Percentiles rank a stretch among this genome's conserved stretches.
Evolutionary conservation across 805 yeast genomes (phyloP).

Genomic region (Maudiozyma barnettii): DNA sequence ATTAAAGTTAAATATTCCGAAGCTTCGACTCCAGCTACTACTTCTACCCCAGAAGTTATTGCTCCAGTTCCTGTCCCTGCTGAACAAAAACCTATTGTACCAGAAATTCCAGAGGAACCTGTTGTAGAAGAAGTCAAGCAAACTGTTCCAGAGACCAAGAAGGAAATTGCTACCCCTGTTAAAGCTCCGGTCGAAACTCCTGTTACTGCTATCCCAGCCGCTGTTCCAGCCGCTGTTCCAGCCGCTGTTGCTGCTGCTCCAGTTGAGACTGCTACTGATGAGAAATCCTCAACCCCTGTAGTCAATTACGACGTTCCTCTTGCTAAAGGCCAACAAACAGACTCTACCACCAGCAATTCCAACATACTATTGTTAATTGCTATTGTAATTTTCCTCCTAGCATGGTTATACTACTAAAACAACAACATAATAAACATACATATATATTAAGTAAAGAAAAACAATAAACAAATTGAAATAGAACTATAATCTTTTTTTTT

Average conservation of each 20-base stretch:
- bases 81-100: neutral
- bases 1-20: constrained; percentile 46
- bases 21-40: neutral
- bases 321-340: constrained; percentile 9
- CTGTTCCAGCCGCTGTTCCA: neutral
- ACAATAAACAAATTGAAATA: neutral
- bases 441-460: neutral
- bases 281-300: constrained; percentile 5
- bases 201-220: no score
- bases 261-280: neutral
- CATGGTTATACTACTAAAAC: constrained; percentile 58
- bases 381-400: constrained; percentile 46
- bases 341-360: constrained; percentile 38
- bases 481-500: no score
- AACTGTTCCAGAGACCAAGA: neutral
- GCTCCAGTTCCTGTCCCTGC: neutral
- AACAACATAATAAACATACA: neutral
- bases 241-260: neutral
- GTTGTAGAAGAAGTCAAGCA: constrained; percentile 6
- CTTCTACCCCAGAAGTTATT: neutral
- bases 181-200: neutral
- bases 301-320: constrained; percentile 7
- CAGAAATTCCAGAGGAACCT: neutral
- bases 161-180: neutral
- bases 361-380: constrained; percentile 45